Evolutionary conservation across 208 protist genomes (phyloP).

Genomic region (Leptomonas seymouri): DNA sequence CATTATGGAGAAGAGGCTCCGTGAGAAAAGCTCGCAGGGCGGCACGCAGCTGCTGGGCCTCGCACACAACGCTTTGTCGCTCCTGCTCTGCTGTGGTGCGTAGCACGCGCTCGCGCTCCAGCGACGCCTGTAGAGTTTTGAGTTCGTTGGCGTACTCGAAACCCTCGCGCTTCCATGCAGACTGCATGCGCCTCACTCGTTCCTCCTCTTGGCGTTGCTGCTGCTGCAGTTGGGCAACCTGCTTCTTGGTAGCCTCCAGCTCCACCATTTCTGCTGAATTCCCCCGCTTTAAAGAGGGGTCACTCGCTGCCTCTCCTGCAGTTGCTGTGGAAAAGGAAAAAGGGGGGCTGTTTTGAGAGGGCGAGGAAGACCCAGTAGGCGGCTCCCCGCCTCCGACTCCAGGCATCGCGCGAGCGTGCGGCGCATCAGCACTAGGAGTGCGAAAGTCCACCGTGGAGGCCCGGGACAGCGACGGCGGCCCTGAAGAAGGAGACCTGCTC

Average conservation of each 20-base stretch:
- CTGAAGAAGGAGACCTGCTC: neutral
- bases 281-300: neutral
- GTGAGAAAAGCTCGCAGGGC: constrained; percentile 15
- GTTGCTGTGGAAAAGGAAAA: neutral
- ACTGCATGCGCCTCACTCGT: constrained; percentile 8
- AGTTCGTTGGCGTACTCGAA: constrained; percentile 19
- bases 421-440: neutral
- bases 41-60: constrained; percentile 29
- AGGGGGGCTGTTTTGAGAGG: neutral
- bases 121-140: constrained; percentile 19
- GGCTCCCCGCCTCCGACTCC: neutral
- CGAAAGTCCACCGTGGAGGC: constrained; percentile 4
- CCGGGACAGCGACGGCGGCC: constrained; percentile 6
- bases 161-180: constrained; percentile 21
- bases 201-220: constrained; percentile 1
- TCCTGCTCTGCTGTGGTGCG: constrained; percentile 29
- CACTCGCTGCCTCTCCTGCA: neutral
- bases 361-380: neutral
- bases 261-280: neutral
- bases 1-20: neutral
- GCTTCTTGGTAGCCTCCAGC: neutral
- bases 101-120: constrained; percentile 30
- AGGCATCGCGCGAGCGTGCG: neutral
- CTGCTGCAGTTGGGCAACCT: neutral
- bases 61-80: neutral